Evolutionary conservation across 345 rosid genomes (phyloP).

Genomic region (Lepidium aucheri): DNA sequence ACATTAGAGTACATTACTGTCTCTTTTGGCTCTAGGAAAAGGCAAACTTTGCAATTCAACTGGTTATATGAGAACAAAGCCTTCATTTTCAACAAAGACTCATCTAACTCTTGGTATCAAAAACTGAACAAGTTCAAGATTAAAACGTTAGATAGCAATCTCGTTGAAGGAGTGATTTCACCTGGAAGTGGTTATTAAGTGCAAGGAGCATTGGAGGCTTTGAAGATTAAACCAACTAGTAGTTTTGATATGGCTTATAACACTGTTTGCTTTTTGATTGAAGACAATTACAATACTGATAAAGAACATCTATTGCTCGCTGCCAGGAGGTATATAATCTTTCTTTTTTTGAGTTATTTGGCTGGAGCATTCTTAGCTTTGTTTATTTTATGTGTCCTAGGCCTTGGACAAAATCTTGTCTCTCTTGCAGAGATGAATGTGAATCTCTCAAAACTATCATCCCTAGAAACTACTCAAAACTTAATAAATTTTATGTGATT

Average conservation of each 20-base stretch:
- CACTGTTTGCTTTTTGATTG: constrained; percentile 79
- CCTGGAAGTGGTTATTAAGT: constrained; percentile 78
- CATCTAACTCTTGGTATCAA: constrained; percentile 23
- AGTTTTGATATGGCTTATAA: constrained; percentile 83
- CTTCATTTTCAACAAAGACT: constrained; percentile 51
- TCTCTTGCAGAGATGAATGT: too few species aligned
- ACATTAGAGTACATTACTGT: background rate
- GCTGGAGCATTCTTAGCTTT: background rate
- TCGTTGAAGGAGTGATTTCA: constrained; percentile 63
- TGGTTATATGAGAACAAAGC: constrained; percentile 86
- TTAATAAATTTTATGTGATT: too few species aligned
- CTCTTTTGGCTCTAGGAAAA: constrained; percentile 47
- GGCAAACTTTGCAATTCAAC: constrained; percentile 90
- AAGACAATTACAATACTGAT: constrained; percentile 45
- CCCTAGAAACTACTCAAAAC: too few species aligned
- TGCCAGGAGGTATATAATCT: constrained; percentile 55
- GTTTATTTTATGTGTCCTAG: background rate
- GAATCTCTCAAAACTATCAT: too few species aligned
- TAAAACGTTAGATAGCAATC: constrained; percentile 56
- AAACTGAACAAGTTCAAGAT: constrained; percentile 50
- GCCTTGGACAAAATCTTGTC: too few species aligned
- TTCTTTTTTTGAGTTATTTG: background rate
- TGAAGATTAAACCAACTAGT: constrained; percentile 62
- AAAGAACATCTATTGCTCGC: constrained; percentile 81
- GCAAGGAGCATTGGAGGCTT: constrained; percentile 49